These are phyloP conservation scores for Lentinula raphanica DNA, from an alignment of 768 basidiomycete genomes.

Conservation along the genomic window DNA sequence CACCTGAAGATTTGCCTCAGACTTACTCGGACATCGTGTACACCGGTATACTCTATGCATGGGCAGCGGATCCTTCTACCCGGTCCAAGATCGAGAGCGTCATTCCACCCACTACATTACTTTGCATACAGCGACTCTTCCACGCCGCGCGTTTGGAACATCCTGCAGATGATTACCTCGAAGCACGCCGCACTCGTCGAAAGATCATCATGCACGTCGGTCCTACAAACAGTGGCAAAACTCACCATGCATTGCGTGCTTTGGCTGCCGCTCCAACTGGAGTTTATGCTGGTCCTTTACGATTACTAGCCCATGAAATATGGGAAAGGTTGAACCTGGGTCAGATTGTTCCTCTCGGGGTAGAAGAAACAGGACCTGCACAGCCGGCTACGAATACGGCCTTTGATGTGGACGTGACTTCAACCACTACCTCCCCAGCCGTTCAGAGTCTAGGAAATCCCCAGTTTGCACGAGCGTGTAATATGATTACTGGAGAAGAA, in stretches of 20 bases:
- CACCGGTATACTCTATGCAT: slow-evolving; percentile 50
- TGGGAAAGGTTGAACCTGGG: slow-evolving; percentile 89
- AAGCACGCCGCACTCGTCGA: slow-evolving; percentile 57
- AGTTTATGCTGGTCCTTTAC: slow-evolving; percentile 86
- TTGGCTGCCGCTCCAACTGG: slow-evolving; percentile 71
- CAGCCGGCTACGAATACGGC: slow-evolving; percentile 13
- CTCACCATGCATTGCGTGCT: slow-evolving; percentile 86
- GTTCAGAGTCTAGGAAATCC: slow-evolving; percentile 35
- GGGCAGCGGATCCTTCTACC: slow-evolving; percentile 38
- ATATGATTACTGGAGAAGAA: slow-evolving; percentile 92
- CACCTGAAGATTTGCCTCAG: slow-evolving; percentile 19
- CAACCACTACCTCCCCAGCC: slow-evolving; percentile 19
- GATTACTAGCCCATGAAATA: slow-evolving; percentile 92
- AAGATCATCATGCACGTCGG: slow-evolving; percentile 94
- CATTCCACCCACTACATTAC: slow-evolving; percentile 28
- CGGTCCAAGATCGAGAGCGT: slow-evolving; percentile 17
- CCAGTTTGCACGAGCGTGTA: slow-evolving; percentile 61
- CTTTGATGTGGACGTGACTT: slow-evolving; percentile 26
- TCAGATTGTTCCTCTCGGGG: slow-evolving; percentile 72
- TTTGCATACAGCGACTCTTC: slow-evolving; percentile 31
- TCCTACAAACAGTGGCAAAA: slow-evolving; percentile 97
- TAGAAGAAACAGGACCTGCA: slow-evolving; percentile 35
- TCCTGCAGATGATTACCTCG: slow-evolving; percentile 42
- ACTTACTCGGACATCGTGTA: slow-evolving; percentile 42
- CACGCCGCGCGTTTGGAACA: slow-evolving; percentile 36